Base-by-base conservation (phyloP, 257 asterid species). In the Jacaranda mimosifolia region DNA sequence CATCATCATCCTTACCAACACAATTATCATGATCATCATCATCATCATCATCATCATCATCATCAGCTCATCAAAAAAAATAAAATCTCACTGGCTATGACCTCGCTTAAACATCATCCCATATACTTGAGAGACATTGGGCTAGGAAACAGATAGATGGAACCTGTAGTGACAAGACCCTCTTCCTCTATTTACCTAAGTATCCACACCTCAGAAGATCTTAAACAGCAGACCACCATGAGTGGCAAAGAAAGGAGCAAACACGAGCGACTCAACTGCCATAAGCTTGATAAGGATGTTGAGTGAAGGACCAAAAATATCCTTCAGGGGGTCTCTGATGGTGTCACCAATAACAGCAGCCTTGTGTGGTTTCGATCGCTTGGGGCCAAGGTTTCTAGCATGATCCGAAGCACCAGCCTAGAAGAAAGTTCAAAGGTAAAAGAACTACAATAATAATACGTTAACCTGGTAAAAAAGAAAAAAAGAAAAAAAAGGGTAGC, bases 341-440 rank as follows among this genome's bases (percentile, higher is more conserved):
- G 93, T 90, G 78, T 90, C 96, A 38, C 96, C 96, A 10, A 90
- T 90, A 11, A 90, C 96, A n/a, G 93, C 96, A 11, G 96, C 96
- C 72, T 86, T 88, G 87, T 90, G 96, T 3, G 96, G 91, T 35
- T 90, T 91, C 17, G 95, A 90, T 72, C 96, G 91, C 78, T 90
- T 90, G 3, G 96, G 93, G 4, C 92, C 95, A 1, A 90, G 88
- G 45, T 87, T 62, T 68, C 80, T 77, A 8, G 96, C 96, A 74
- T 88, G 92, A 60, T 88, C 91, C 0, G 93, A 83, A 26, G 88
- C 89, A 40, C 96, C 91, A 26, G 91, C 91, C 91, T 90, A 62
- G 17, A 58, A 14, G 7, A 19, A 58, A 59, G 3, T 19, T 48
- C n/a, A 4, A 56, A 72, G 58, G 3, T 59, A 19, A 36, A 13